Conservation (phyloP, 495 filamentous ascomycete genomes). For the Xylaria telfairii region DNA sequence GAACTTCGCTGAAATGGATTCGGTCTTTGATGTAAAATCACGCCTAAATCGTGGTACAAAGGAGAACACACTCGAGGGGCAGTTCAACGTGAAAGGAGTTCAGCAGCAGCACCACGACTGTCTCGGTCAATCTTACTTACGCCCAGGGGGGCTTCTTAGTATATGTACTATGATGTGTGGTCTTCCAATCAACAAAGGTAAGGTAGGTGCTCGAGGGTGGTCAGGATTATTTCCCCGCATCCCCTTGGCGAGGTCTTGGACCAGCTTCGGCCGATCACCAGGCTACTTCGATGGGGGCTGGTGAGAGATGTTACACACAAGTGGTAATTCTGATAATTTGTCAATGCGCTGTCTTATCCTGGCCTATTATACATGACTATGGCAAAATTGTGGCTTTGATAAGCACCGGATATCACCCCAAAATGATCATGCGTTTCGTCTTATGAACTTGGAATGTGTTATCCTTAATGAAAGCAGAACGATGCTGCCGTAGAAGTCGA, state of each 20-base stretch:
- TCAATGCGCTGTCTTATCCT: not conserved
- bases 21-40: not conserved
- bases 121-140: not conserved
- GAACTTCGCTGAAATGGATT: not conserved
- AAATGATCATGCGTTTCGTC: not conserved
- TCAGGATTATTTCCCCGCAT: conserved; percentile 17
- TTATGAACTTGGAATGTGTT: not conserved
- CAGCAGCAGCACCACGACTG: not conserved
- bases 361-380: not conserved
- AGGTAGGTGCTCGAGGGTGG: not conserved
- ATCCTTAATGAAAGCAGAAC: not conserved
- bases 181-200: not conserved
- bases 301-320: not conserved
- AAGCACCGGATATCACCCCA: not conserved
- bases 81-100: not conserved
- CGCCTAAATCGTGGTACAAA: not conserved
- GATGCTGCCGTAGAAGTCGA: not conserved
- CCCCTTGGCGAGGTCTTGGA: not conserved
- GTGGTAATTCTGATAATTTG: not conserved
- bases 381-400: not conserved
- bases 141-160: conserved; percentile 1
- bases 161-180: conserved; percentile 3
- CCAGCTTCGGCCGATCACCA: conserved; percentile 3
- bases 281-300: not conserved
- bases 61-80: not conserved